Conservation (phyloP, 345 rosid species). For the Orychophragmus violaceus region DNA sequence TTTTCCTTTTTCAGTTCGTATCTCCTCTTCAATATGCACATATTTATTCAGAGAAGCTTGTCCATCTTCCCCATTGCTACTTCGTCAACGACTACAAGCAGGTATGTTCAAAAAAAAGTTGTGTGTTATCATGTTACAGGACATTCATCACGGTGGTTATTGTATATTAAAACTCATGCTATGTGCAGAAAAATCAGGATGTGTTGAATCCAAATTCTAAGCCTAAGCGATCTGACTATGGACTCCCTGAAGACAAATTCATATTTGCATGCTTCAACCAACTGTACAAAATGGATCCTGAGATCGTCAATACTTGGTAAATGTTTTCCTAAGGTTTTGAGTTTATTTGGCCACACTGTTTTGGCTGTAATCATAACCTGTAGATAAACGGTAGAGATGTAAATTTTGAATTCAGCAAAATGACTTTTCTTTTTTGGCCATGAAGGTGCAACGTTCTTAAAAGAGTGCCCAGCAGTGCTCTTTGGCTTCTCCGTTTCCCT, state of each 20-base stretch:
- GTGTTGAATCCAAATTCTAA: constrained; percentile 74
- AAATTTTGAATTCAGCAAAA: neutral
- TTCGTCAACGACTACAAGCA: constrained; percentile 98
- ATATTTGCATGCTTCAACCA: constrained; percentile 99
- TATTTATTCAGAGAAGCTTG: constrained; percentile 93
- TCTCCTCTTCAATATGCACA: constrained; percentile 67
- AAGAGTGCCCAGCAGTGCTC: constrained; percentile 88
- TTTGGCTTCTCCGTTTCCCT: constrained; percentile 97
- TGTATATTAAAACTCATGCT: neutral
- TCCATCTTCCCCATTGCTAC: constrained; percentile 95
- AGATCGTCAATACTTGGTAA: constrained; percentile 83
- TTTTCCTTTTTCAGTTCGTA: constrained; percentile 59
- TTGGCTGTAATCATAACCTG: neutral
- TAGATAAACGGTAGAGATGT: neutral
- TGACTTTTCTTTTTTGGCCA: neutral
- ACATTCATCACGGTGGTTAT: neutral
- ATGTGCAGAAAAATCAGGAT: constrained; percentile 77
- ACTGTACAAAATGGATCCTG: constrained; percentile 99
- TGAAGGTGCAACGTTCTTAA: constrained; percentile 94
- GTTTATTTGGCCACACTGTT: neutral
- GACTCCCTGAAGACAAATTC: constrained; percentile 91
- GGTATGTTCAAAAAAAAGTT: constrained; percentile 36
- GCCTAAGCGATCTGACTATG: constrained; percentile 78
- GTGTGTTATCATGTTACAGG: neutral
- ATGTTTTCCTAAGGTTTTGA: neutral